Percentiles rank a stretch among this genome's conserved stretches.
These are phyloP conservation scores for Crithidia sp. DNA, from an alignment of 208 protist species.

Conservation along the genomic window DNA sequence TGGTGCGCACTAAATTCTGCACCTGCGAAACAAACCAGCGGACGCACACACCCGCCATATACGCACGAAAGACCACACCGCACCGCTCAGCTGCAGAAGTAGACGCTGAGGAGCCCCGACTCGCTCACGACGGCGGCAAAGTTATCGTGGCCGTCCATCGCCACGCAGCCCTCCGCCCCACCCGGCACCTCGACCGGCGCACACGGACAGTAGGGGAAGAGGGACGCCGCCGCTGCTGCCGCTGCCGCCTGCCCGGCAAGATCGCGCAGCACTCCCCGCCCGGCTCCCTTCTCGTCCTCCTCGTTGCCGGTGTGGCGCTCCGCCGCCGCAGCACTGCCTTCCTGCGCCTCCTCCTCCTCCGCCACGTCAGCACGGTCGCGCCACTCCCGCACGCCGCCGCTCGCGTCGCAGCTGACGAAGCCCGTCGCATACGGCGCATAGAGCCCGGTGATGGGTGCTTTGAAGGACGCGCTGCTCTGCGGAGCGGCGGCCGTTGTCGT, in stretches of 20 bases:
- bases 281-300: not conserved
- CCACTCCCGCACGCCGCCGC: constrained; percentile 62
- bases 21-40: too few species aligned
- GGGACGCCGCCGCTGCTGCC: constrained; percentile 7
- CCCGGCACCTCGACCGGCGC: constrained; percentile 13
- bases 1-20: too few species aligned
- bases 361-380: constrained; percentile 25
- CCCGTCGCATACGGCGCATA: constrained; percentile 64
- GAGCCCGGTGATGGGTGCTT: constrained; percentile 49
- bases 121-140: constrained; percentile 56
- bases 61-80: not conserved
- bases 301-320: not conserved
- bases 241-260: constrained; percentile 20
- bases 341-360: constrained; percentile 18
- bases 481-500: constrained; percentile 16
- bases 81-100: constrained; percentile 38
- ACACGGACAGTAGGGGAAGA: constrained; percentile 28
- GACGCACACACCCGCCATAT: too few species aligned
- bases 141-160: constrained; percentile 55
- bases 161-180: constrained; percentile 39
- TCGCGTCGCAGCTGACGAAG: constrained; percentile 61
- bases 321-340: not conserved
- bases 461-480: constrained; percentile 35
- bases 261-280: constrained; percentile 19
- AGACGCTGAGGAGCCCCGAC: constrained; percentile 32